Percentiles rank a stretch among this genome's conserved stretches.
phyloP scores from a whole-genome alignment of 2,329 filamentous ascomycete species.

The Cladosporium sp. region DNA sequence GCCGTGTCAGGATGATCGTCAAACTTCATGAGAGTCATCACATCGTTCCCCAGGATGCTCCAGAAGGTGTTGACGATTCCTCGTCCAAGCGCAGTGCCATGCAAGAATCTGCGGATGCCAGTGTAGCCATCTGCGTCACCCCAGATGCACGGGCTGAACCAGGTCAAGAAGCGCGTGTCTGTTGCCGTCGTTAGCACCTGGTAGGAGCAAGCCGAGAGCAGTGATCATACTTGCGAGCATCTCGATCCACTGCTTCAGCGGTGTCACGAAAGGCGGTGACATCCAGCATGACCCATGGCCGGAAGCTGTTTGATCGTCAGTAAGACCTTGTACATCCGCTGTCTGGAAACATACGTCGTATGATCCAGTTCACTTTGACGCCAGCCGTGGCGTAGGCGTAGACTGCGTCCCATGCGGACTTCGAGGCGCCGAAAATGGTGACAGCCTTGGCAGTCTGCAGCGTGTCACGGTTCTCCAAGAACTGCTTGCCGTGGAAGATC shows the following conservation, averaged over 20 bases:
- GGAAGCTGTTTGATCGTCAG: not conserved
- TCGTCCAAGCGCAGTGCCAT: slow-evolving; percentile 52
- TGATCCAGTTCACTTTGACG: slow-evolving; percentile 24
- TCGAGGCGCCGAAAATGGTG: slow-evolving; percentile 55
- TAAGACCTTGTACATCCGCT: not conserved
- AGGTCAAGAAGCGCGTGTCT: slow-evolving; percentile 45
- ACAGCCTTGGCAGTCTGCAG: slow-evolving; percentile 33
- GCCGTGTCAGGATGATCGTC: slow-evolving; percentile 36
- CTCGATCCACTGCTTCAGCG: slow-evolving; percentile 10
- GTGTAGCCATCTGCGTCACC: slow-evolving; percentile 56
- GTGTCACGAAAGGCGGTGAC: slow-evolving; percentile 6
- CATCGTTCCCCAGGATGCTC: slow-evolving; percentile 50
- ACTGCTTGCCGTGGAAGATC: slow-evolving; percentile 53
- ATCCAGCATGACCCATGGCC: slow-evolving; percentile 10
- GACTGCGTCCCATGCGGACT: slow-evolving; percentile 58
- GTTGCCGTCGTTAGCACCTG: not conserved
- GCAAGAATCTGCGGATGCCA: slow-evolving; percentile 49
- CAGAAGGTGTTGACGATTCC: slow-evolving; percentile 52
- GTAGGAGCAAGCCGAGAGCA: not conserved
- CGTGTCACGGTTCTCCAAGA: slow-evolving; percentile 37
- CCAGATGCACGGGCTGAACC: slow-evolving; percentile 71
- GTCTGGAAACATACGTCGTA: not conserved
- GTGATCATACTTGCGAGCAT: slow-evolving; percentile 2
- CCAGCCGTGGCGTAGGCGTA: slow-evolving; percentile 52
- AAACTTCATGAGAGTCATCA: slow-evolving; percentile 43